Percentiles rank a stretch among this genome's conserved stretches.
These are phyloP conservation scores for Sedum album DNA, from an alignment of 164 flowering plant genomes.

Conservation along the genomic window DNA sequence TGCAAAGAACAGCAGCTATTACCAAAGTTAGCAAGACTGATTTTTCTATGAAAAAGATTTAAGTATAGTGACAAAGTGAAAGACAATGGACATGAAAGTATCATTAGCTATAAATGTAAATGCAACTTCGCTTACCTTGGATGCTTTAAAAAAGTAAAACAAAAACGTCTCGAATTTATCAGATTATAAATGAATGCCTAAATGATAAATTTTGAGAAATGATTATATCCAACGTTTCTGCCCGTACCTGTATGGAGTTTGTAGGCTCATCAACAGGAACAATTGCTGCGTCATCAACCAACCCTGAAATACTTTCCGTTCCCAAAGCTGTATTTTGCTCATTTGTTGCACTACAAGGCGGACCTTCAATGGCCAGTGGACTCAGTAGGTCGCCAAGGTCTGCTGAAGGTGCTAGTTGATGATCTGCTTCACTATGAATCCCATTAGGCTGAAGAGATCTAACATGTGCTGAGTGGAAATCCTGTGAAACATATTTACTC, in stretches of 20 bases:
- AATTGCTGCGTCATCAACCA: conserved; percentile 65
- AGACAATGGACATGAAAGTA: neutral
- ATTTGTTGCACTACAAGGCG: conserved; percentile 38
- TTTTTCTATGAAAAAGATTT: neutral
- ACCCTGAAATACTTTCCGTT: conserved; percentile 34
- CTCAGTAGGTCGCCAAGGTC: conserved; percentile 94
- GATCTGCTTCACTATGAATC: conserved; percentile 44
- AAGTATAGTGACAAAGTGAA: neutral
- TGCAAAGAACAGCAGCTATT: neutral
- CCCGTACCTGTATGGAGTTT: conserved; percentile 68
- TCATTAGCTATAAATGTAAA: neutral
- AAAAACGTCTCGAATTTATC: neutral
- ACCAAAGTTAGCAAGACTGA: neutral
- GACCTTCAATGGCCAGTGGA: conserved; percentile 88
- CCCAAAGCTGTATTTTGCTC: conserved; percentile 37
- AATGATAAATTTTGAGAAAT: neutral
- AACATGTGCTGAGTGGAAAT: conserved; percentile 34
- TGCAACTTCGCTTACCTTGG: neutral
- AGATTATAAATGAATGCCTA: neutral
- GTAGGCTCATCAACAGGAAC: conserved; percentile 63
- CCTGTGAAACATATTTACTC: conserved; percentile 31
- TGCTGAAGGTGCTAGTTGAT: conserved; percentile 55
- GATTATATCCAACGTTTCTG: neutral
- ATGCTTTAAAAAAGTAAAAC: neutral
- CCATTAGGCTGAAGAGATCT: conserved; percentile 53